A percentile compares a stretch with the other conserved stretches of the same genome.
Conservation (phyloP, 805 yeast genomes). For the Starmerella bombi region DNA sequence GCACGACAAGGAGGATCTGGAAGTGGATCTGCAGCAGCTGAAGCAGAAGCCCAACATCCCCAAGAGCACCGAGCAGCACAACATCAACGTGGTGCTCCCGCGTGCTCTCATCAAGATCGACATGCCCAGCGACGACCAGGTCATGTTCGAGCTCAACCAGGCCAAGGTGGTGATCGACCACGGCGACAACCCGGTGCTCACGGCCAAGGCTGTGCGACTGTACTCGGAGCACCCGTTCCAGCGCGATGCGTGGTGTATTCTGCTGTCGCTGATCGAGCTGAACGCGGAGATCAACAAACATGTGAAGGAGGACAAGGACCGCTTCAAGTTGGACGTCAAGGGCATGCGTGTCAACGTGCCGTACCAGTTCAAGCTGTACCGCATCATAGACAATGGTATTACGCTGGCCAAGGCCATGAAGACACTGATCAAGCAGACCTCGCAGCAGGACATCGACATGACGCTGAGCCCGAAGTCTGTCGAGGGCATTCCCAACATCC, state of each 20-base stretch:
- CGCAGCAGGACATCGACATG: constrained; percentile 18
- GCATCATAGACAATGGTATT: constrained; percentile 65
- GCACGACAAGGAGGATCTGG: not conserved
- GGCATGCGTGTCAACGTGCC: constrained; percentile 40
- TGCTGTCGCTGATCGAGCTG: constrained; percentile 24
- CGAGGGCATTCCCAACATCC: constrained; percentile 24
- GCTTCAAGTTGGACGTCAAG: constrained; percentile 24
- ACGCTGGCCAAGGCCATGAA: constrained; percentile 52
- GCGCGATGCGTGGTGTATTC: constrained; percentile 29
- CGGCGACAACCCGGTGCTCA: constrained; percentile 26
- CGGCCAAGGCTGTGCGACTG: constrained; percentile 32
- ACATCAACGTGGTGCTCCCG: constrained; percentile 3
- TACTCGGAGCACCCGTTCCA: constrained; percentile 41
- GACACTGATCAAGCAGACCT: constrained; percentile 33
- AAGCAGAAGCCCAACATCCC: not conserved
- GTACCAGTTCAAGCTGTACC: constrained; percentile 57
- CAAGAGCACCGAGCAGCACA: not conserved
- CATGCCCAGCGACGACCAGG: constrained; percentile 36
- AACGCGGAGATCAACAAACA: constrained; percentile 15
- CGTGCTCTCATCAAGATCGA: constrained; percentile 28
- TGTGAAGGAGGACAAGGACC: constrained; percentile 2
- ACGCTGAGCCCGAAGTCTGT: constrained; percentile 22
- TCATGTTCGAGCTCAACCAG: constrained; percentile 35
- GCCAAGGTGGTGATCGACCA: constrained; percentile 9
- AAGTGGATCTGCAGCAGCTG: not conserved